A percentile compares a stretch with the other conserved stretches of the same genome.
Evolutionary conservation across 2,329 filamentous ascomycete genomes (phyloP).

Genomic region (Ceratocystis papillata): DNA sequence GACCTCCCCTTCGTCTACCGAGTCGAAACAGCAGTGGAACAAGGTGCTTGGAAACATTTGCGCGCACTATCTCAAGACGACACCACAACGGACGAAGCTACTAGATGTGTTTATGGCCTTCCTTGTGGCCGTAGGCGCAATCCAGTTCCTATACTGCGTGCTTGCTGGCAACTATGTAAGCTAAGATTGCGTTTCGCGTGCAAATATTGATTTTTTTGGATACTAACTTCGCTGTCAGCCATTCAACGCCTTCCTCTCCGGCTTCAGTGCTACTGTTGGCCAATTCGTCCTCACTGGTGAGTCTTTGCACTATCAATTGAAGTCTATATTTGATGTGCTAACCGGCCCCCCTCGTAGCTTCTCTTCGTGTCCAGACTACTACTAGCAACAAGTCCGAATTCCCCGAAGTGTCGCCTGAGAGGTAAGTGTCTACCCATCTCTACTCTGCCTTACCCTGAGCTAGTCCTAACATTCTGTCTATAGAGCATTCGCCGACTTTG

Average conservation of each 20-base stretch:
- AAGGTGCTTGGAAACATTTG: conserved; percentile 60
- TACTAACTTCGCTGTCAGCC: conserved; percentile 46
- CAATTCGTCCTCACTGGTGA: conserved; percentile 92
- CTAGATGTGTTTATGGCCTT: conserved; percentile 87
- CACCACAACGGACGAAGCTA: conserved; percentile 82
- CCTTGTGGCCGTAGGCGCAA: conserved; percentile 68
- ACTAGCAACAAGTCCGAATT: conserved; percentile 70
- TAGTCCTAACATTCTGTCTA: not conserved
- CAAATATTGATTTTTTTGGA: no score
- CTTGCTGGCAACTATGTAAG: conserved; percentile 88
- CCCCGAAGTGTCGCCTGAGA: conserved; percentile 64
- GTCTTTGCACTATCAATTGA: conserved; percentile 25
- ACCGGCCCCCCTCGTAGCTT: conserved; percentile 36
- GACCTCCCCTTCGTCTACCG: conserved; percentile 25
- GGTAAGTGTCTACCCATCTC: conserved; percentile 39
- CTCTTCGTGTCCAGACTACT: conserved; percentile 84
- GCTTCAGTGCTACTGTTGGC: conserved; percentile 87
- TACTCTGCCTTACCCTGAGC: not conserved
- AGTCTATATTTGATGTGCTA: not conserved
- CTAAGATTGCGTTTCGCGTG: conserved; percentile 26
- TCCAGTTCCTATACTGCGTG: conserved; percentile 91
- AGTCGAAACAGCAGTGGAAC: conserved; percentile 35
- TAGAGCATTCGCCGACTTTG: conserved; percentile 91
- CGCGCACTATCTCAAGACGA: conserved; percentile 67
- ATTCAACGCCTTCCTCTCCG: conserved; percentile 96